A percentile compares a stretch with the other conserved stretches of the same genome.
phyloP scores from a whole-genome alignment of 2,329 filamentous ascomycete genomes.

The Whalleya microplaca region DNA sequence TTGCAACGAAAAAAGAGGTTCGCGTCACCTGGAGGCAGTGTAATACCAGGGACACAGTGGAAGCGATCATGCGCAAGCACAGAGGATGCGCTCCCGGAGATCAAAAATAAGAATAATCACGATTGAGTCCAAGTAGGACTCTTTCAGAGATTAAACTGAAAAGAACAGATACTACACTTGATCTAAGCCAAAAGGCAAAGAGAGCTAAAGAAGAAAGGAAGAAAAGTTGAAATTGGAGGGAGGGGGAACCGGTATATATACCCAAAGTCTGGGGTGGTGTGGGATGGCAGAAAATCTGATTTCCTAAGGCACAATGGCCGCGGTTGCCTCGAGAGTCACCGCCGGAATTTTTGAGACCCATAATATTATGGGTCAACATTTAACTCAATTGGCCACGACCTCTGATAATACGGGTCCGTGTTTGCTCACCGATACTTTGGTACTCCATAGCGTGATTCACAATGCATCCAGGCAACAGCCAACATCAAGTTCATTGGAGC shows the following conservation, averaged over 20 bases:
- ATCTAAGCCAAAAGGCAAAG: slow-evolving; percentile 68
- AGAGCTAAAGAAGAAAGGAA: slow-evolving; percentile 57
- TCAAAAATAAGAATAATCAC: slow-evolving; percentile 86
- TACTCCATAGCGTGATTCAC: too few species aligned
- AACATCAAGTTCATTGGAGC: too few species aligned
- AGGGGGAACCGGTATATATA: slow-evolving; percentile 28
- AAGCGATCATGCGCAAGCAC: slow-evolving; percentile 70
- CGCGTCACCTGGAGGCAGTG: slow-evolving; percentile 76
- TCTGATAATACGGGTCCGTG: too few species aligned
- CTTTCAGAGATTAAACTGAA: slow-evolving; percentile 97
- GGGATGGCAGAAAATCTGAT: slow-evolving; percentile 44
- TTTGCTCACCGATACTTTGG: too few species aligned
- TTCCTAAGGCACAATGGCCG: too few species aligned
- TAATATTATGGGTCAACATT: too few species aligned
- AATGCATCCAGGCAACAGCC: too few species aligned
- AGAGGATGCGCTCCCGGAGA: slow-evolving; percentile 57
- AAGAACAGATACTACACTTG: slow-evolving; percentile 97
- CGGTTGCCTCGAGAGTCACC: too few species aligned
- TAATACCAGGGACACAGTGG: slow-evolving; percentile 77
- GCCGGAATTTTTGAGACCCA: background rate
- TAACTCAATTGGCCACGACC: too few species aligned
- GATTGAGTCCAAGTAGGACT: slow-evolving; percentile 69
- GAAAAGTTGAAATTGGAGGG: slow-evolving; percentile 34
- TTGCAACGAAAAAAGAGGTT: slow-evolving; percentile 64
- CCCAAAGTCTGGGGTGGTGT: slow-evolving; percentile 1